Conservation (phyloP, 257 asterid species). For the Solanum infundibuliforme region DNA sequence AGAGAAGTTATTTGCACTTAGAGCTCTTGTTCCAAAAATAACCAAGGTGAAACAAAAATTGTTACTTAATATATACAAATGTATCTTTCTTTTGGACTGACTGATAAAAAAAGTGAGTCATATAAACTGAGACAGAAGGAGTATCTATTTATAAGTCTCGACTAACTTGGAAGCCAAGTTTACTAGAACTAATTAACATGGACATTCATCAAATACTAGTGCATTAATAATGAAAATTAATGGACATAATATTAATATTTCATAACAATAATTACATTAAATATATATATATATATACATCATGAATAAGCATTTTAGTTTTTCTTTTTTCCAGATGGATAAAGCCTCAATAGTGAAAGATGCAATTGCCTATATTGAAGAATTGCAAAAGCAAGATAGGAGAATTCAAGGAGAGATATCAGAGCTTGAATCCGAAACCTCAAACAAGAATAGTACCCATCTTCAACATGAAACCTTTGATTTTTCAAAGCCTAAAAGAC, state of each 20-base stretch:
- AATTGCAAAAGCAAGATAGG: constrained; percentile 48
- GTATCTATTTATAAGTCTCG: too few species aligned
- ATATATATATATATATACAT: too few species aligned
- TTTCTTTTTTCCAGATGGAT: constrained; percentile 43
- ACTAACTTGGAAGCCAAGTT: too few species aligned
- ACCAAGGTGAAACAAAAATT: constrained; percentile 38
- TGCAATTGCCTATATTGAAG: constrained; percentile 62
- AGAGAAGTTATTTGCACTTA: constrained; percentile 57
- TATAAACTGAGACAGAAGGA: too few species aligned
- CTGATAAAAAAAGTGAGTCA: too few species aligned
- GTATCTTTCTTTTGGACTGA: too few species aligned
- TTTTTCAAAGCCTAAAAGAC: constrained; percentile 24
- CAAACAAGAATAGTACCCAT: not conserved
- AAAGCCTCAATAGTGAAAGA: constrained; percentile 81
- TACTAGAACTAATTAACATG: too few species aligned
- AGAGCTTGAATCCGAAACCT: constrained; percentile 34
- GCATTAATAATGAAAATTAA: not conserved
- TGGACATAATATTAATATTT: not conserved
- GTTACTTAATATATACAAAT: too few species aligned
- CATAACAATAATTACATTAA: not conserved
- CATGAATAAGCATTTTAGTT: too few species aligned
- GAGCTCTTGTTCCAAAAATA: constrained; percentile 77
- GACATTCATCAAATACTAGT: too few species aligned
- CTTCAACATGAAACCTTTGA: not conserved
- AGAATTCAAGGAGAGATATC: constrained; percentile 39